Base-by-base conservation (phyloP, 1,284 basidiomycete species). In the Farysia itapuensis region DNA sequence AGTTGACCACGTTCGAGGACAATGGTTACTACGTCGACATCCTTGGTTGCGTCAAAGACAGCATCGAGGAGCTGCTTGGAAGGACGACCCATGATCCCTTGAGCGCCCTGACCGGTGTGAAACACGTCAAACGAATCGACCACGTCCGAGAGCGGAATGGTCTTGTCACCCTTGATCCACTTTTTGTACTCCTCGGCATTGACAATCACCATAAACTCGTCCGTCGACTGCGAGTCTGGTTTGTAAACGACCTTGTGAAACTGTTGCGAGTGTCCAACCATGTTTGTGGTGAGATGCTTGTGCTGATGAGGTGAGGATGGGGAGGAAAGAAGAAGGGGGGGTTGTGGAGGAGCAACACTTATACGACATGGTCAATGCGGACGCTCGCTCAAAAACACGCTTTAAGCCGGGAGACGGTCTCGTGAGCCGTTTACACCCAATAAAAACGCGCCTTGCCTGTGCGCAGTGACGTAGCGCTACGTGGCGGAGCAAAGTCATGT, bases 41-140 rank as follows among this genome's bases (percentile, higher is more conserved):
- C 63, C 39, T 78, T 78, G 44, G 43, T 38, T 4, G 70, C 63
- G 9, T 57, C 67, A 39, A 79, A 79, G n/a, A 75, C 59, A 19
- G 59, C 63, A 31, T 78, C 74, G 38, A 79, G 67, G 32, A 73
- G 60, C 51, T 78, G 78, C 60, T 78, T 78, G 18, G 64, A 70
- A n/a, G 77, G 64, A 13, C 74, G 59, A 31, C 67, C 66, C 43
- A 78, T 59, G 49, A 78, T 61, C n/a, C 78, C 78, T 54, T 79
- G 78, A 14, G 70, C 61, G 21, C 76, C 78, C 35, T 75, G 72
- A 32, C 70, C 76, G 8, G 77, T 69, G 65, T 72, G 68, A 70
- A 78, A 78, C 48, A 78, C 61, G 36, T 78, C 71, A 57, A 79
- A 79, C 13, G 65, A 43, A 35, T 78, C 77, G 32, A 79, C 77